Conservation (phyloP, 73 alveolate species). For the Stentor roeselii region DNA sequence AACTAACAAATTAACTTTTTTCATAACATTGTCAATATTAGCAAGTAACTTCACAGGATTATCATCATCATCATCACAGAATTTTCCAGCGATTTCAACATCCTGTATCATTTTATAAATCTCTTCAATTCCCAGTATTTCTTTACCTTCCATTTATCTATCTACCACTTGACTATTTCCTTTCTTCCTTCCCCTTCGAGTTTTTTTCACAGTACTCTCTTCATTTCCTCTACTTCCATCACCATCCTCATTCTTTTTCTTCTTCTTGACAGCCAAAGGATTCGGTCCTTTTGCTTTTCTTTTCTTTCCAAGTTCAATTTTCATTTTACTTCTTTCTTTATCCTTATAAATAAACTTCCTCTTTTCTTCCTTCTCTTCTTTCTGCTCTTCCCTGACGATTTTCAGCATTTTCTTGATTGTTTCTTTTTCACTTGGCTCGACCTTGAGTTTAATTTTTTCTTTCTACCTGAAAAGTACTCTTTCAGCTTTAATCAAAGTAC, state of each 20-base stretch:
- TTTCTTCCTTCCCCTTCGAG: too few relatives aligned
- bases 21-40: not conserved
- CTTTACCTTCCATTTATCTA: not conserved
- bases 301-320: constrained; percentile 11
- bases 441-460: constrained; percentile 15
- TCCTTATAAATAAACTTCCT: not conserved
- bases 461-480: not conserved
- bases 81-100: not conserved
- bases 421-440: not conserved
- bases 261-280: constrained; percentile 5
- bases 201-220: not conserved
- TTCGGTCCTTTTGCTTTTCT: constrained; percentile 23
- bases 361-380: not conserved
- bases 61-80: not conserved
- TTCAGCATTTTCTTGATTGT: not conserved
- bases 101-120: not conserved
- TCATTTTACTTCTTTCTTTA: constrained; percentile 9
- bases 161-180: too few relatives aligned
- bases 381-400: not conserved
- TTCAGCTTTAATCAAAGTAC: not conserved
- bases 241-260: not conserved
- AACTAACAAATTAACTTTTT: not conserved
- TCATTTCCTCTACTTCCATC: not conserved
- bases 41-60: not conserved
- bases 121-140: not conserved